Evolutionary conservation across 148 eudicot genomes (phyloP).

Genomic region (Suaeda aralocaspica): DNA sequence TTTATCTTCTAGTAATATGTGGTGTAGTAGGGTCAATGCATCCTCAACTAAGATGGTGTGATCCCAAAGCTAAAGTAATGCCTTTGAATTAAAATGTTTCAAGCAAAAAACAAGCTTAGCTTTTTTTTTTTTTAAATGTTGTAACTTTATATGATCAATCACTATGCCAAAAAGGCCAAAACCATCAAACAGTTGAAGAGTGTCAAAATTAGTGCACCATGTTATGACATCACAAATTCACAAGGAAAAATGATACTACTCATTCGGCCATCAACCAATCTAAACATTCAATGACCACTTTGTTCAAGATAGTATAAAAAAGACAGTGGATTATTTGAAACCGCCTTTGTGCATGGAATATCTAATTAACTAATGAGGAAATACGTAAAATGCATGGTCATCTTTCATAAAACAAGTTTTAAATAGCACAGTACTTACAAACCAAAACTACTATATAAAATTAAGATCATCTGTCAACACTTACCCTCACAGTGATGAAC

Average conservation of each 20-base stretch:
- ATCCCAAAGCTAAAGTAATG: neutral
- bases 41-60: neutral
- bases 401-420: neutral
- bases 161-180: too few species aligned
- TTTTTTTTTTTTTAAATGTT: too few species aligned
- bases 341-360: neutral
- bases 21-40: neutral
- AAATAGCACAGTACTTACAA: conserved; percentile 12
- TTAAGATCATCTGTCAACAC: conserved; percentile 15
- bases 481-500: conserved; percentile 78
- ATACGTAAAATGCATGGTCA: neutral
- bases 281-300: neutral
- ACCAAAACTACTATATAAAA: conserved; percentile 10
- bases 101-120: neutral
- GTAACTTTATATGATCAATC: too few species aligned
- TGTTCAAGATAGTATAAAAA: neutral
- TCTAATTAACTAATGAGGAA: neutral
- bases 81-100: neutral
- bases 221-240: too few species aligned
- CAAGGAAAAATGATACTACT: neutral
- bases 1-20: neutral
- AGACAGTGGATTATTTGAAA: neutral
- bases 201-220: too few species aligned
- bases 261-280: neutral
- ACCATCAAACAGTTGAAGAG: neutral